A percentile compares a stretch with the other conserved stretches of the same genome.
Evolutionary conservation across 306 rosid species (phyloP).

Genomic region (Rubus parviflorus): DNA sequence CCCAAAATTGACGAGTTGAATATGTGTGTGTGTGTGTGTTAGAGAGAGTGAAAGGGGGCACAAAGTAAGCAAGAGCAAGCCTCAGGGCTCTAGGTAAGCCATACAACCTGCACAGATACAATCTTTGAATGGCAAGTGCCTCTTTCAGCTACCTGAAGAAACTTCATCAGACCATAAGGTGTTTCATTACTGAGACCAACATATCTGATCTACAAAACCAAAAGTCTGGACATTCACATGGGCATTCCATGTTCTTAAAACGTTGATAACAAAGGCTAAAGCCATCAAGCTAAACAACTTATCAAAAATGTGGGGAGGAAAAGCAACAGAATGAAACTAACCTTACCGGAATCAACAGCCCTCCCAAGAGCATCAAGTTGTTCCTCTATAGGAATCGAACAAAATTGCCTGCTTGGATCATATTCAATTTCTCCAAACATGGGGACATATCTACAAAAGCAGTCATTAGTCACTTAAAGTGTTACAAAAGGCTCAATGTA

Average conservation of each 20-base stretch:
- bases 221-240: not conserved
- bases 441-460: constrained; percentile 68
- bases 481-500: not conserved
- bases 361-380: constrained; percentile 71
- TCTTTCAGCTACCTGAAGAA: constrained; percentile 65
- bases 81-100: constrained; percentile 10
- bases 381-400: constrained; percentile 64
- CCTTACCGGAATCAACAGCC: constrained; percentile 79
- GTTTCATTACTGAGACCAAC: constrained; percentile 93
- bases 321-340: constrained; percentile 17
- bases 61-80: constrained; percentile 17
- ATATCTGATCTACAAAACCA: constrained; percentile 65
- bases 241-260: constrained; percentile 1
- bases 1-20: constrained; percentile 5
- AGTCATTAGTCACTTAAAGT: constrained; percentile 6
- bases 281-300: not conserved
- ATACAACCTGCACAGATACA: constrained; percentile 77
- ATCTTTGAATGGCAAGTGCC: constrained; percentile 47
- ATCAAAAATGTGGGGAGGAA: no score
- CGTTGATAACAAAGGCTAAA: constrained; percentile 11
- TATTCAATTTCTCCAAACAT: constrained; percentile 93
- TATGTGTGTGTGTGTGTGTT: not conserved
- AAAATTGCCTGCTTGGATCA: constrained; percentile 61
- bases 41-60: constrained; percentile 12
- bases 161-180: constrained; percentile 91